These are phyloP conservation scores for Daedaleopsis sinensis DNA, from an alignment of 768 basidiomycete species.

Conservation along the genomic window DNA sequence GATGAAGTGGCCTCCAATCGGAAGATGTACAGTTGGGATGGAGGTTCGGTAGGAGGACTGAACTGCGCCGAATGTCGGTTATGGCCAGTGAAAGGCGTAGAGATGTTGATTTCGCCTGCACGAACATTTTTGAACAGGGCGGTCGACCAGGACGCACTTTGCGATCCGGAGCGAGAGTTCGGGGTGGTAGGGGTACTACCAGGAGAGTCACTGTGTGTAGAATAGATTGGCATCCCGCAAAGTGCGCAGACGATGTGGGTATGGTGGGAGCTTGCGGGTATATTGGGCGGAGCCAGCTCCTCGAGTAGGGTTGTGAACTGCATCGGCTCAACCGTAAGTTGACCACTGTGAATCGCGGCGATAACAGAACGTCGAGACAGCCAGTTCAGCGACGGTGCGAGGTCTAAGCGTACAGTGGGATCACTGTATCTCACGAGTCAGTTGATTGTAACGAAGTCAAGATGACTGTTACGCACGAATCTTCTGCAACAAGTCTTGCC, in stretches of 20 bases:
- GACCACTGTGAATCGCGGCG: constrained; percentile 83
- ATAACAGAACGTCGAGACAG: constrained; percentile 85
- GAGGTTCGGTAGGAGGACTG: constrained; percentile 31
- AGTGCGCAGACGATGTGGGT: constrained; percentile 75
- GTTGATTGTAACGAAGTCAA: neutral
- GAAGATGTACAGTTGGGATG: constrained; percentile 67
- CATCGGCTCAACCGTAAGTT: constrained; percentile 88
- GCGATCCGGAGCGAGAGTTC: constrained; percentile 32
- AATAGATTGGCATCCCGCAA: constrained; percentile 66
- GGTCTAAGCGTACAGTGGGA: constrained; percentile 88
- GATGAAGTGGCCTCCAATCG: constrained; percentile 47
- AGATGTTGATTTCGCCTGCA: constrained; percentile 34
- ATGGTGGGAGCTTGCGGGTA: constrained; percentile 48
- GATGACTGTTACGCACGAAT: constrained; percentile 70
- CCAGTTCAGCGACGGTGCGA: constrained; percentile 95
- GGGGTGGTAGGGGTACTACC: constrained; percentile 32
- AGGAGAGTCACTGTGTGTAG: constrained; percentile 31
- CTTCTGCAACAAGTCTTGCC: constrained; percentile 73
- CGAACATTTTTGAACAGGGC: constrained; percentile 61
- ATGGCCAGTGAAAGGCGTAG: neutral
- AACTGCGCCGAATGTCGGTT: constrained; percentile 17
- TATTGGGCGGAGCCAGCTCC: constrained; percentile 47
- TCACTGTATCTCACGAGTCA: constrained; percentile 55
- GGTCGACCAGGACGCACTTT: constrained; percentile 52
- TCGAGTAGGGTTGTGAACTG: constrained; percentile 60